Base-by-base conservation (phyloP, 495 filamentous ascomycete species). In the Aspergillus ostianus region DNA sequence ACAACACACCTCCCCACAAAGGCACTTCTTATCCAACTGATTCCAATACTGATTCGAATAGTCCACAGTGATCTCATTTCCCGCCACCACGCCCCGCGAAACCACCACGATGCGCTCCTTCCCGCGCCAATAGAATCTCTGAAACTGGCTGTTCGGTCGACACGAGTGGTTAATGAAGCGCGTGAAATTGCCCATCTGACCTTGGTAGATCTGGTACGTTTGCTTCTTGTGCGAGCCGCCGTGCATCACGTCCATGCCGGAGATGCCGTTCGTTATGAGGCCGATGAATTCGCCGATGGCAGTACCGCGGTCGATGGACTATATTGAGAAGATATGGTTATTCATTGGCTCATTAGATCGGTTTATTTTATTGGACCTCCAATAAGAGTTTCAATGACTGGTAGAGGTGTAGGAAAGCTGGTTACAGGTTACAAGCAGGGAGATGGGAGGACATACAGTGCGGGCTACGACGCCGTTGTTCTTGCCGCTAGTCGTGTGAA, bases 91-190 rank as follows among this genome's bases (percentile, higher is more conserved):
- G 3, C 73, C 74, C 51, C 70, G 70, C 13, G 68, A 73, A 8
- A 78, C 74, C 5, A 78, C 67, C 49, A 78, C 66, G 46, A 77
- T 76, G 17, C 75, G 63, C 60, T 78, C 72, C 20, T 59, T 63
- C 29, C 75, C 73, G 7, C 71, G 53, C 73, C 77, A 77, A 21
- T 67, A 68, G 59, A 80, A 77, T n/a, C 66, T 63, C 49, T 77
- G 64, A 55, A 77, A 77, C 61, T 76, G 71, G 32, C 63, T 64
- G 36, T 75, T 78, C 17, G 73, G 72, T 8, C 65, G 57, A 56
- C 73, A 77, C n/a, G 66, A 72, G 54, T 78, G 76, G 51, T 76
- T 77, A 51, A 77, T 67, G 51, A 80, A 78, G 6, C 75, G 67
- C 13, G 75, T 80, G 55, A 75, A 74, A 59, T 80, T 78, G 10